These are phyloP conservation scores for Penicillium rolfsii DNA, from an alignment of 2,329 filamentous ascomycete genomes.

Conservation along the genomic window DNA sequence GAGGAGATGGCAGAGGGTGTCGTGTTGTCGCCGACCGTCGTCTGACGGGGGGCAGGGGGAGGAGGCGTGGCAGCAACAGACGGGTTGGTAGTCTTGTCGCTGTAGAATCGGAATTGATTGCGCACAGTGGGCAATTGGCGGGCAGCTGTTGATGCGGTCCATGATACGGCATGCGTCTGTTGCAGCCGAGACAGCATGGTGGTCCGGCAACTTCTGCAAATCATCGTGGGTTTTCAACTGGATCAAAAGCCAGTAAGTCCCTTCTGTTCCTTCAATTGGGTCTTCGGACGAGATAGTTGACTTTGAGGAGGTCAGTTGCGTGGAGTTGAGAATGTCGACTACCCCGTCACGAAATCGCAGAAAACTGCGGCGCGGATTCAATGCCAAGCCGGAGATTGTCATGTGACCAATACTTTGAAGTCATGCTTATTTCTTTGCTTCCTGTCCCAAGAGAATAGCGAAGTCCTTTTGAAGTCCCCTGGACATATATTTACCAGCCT, in stretches of 20 bases:
- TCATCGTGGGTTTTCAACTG: constrained; percentile 34
- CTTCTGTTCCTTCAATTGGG: neutral
- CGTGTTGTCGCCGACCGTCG: constrained; percentile 35
- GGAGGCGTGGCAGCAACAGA: constrained; percentile 35
- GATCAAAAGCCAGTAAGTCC: neutral
- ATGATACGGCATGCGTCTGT: constrained; percentile 35
- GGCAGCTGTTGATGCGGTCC: constrained; percentile 33
- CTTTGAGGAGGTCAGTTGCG: constrained; percentile 2
- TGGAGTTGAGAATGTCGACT: constrained; percentile 10
- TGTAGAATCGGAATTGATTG: constrained; percentile 39
- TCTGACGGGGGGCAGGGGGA: constrained; percentile 39
- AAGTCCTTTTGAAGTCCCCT: neutral
- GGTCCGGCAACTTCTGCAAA: constrained; percentile 48
- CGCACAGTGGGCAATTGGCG: constrained; percentile 37
- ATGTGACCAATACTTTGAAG: constrained; percentile 28
- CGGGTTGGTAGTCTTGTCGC: constrained; percentile 34
- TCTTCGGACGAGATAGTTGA: neutral
- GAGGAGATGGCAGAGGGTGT: constrained; percentile 45
- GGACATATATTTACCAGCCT: no score
- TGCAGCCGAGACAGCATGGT: constrained; percentile 45
- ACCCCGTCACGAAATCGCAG: constrained; percentile 26
- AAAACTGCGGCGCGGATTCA: constrained; percentile 44
- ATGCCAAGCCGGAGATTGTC: constrained; percentile 41
- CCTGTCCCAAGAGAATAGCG: neutral
- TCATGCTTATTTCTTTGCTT: neutral